These are phyloP conservation scores for Kazachstania psychrophila DNA, from an alignment of 805 yeast genomes.

Conservation along the genomic window DNA sequence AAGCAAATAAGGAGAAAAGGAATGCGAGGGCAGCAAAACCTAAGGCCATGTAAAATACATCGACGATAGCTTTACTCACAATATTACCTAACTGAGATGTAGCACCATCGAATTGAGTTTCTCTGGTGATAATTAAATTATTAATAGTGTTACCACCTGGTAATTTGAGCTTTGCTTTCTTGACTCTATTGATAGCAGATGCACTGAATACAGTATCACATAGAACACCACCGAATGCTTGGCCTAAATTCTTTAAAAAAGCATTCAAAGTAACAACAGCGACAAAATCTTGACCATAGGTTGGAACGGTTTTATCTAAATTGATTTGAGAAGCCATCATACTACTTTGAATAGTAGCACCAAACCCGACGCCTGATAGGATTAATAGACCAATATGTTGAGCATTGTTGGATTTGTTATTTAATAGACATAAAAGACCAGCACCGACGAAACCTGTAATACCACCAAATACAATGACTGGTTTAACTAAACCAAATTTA, in stretches of 20 bases:
- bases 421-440: slow-evolving; percentile 29
- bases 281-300: slow-evolving; percentile 16
- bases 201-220: slow-evolving; percentile 19
- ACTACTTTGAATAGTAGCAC: slow-evolving; percentile 29
- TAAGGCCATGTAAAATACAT: slow-evolving; percentile 19
- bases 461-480: slow-evolving; percentile 29
- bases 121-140: slow-evolving; percentile 15
- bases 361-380: slow-evolving; percentile 33
- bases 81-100: slow-evolving; percentile 11
- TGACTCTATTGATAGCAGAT: slow-evolving; percentile 13
- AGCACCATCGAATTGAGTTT: slow-evolving; percentile 13
- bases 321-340: slow-evolving; percentile 27
- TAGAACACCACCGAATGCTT: slow-evolving; percentile 20
- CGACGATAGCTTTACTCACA: slow-evolving; percentile 11
- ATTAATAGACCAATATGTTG: slow-evolving; percentile 32
- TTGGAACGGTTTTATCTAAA: slow-evolving; percentile 13
- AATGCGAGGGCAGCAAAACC: slow-evolving; percentile 14
- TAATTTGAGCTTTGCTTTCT: slow-evolving; percentile 1
- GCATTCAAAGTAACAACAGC: slow-evolving; percentile 21
- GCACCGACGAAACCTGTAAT: slow-evolving; percentile 28
- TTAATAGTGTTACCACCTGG: slow-evolving; percentile 10
- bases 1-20: slow-evolving; percentile 12
- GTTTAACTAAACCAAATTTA: slow-evolving; percentile 31
- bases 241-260: slow-evolving; percentile 18
- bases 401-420: slow-evolving; percentile 23